These are phyloP conservation scores for Myxozyma kluyveri DNA, from an alignment of 805 yeast genomes.

Conservation along the genomic window DNA sequence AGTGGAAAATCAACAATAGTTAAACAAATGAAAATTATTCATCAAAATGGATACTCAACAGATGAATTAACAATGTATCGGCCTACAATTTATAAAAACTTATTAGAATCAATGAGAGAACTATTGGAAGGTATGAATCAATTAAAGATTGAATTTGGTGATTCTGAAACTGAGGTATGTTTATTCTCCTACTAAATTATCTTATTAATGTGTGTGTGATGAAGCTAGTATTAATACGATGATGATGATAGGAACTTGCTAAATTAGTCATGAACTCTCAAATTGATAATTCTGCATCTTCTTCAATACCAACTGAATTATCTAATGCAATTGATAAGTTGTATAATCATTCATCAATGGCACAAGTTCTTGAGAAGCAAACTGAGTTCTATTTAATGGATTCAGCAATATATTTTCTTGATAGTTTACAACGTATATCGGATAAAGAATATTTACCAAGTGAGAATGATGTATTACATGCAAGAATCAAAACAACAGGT, in stretches of 20 bases:
- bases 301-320: slow-evolving; percentile 51
- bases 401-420: slow-evolving; percentile 68
- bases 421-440: slow-evolving; percentile 61
- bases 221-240: slow-evolving; percentile 28
- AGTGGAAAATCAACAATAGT: slow-evolving; percentile 77
- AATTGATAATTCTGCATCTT: slow-evolving; percentile 45
- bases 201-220: too few species aligned
- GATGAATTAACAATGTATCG: slow-evolving; percentile 72
- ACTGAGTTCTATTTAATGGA: slow-evolving; percentile 80
- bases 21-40: slow-evolving; percentile 76
- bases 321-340: slow-evolving; percentile 51
- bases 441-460: slow-evolving; percentile 63
- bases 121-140: slow-evolving; percentile 50
- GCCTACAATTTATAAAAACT: slow-evolving; percentile 74
- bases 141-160: slow-evolving; percentile 7
- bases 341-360: slow-evolving; percentile 59
- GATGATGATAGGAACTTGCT: slow-evolving; percentile 5
- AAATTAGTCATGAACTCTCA: slow-evolving; percentile 18
- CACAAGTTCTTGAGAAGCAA: slow-evolving; percentile 54
- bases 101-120: slow-evolving; percentile 72
- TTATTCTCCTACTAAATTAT: slow-evolving; percentile 37
- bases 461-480: slow-evolving; percentile 74
- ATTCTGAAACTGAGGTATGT: slow-evolving; percentile 6
- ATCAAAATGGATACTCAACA: slow-evolving; percentile 66
- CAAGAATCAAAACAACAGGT: slow-evolving; percentile 91